These are phyloP conservation scores for Solanum ossicruentum DNA, from an alignment of 257 asterid genomes.

Conservation along the genomic window DNA sequence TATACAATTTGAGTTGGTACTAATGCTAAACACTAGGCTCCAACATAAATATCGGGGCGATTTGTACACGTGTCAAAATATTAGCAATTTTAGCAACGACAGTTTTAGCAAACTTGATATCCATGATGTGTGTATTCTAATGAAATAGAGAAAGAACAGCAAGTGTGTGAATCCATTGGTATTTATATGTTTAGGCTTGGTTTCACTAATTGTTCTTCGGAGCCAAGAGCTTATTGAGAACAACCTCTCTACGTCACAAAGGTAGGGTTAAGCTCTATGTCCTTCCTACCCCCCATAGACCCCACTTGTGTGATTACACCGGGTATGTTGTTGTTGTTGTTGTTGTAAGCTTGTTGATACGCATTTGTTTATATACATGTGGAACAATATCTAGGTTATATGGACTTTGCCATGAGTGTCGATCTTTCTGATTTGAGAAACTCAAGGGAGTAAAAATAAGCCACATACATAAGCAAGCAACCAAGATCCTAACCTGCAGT, in stretches of 20 bases:
- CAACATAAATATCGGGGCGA: background rate
- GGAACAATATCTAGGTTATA: background rate
- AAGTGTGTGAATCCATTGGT: background rate
- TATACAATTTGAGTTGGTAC: background rate
- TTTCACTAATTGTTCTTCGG: too few relatives aligned
- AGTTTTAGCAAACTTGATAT: background rate
- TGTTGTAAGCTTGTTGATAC: background rate
- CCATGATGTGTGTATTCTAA: too few relatives aligned
- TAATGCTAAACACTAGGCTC: background rate
- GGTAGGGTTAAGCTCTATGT: too few relatives aligned
- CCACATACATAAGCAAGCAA: background rate
- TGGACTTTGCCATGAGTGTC: background rate
- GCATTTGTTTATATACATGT: background rate
- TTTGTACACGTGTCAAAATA: too few relatives aligned
- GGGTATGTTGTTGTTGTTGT: too few relatives aligned
- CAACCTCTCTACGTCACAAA: too few relatives aligned
- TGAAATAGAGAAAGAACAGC: background rate
- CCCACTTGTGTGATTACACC: too few relatives aligned
- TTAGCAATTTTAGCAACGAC: background rate
- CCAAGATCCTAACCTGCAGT: constrained; percentile 43
- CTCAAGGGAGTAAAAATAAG: background rate
- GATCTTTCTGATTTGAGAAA: background rate
- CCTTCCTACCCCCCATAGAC: too few relatives aligned
- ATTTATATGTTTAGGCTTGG: background rate
- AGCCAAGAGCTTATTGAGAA: too few relatives aligned